Evolutionary conservation across 441 rosid species (phyloP).

Genomic region (Metrosideros polymorpha): DNA sequence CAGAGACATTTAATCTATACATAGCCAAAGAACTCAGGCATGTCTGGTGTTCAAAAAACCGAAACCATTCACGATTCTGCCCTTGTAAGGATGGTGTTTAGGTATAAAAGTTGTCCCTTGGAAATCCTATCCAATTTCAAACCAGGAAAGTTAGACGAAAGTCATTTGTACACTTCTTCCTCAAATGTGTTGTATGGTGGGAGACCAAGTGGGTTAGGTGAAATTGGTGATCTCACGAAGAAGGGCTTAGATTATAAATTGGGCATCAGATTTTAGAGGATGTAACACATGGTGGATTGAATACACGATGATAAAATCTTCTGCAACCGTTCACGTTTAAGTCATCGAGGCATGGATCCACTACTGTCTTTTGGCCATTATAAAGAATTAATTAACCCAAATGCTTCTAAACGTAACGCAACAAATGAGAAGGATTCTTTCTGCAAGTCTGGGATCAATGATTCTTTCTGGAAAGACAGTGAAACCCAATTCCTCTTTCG

Average conservation of each 20-base stretch:
- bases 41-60: too few species aligned
- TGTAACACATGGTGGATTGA: background rate
- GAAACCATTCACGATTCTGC: too few species aligned
- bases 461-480: background rate
- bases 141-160: background rate
- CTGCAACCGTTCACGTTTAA: background rate
- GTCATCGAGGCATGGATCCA: too few species aligned
- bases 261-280: background rate
- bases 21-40: too few species aligned
- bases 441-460: background rate
- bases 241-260: background rate
- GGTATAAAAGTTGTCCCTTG: too few species aligned
- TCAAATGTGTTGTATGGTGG: background rate
- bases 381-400: too few species aligned
- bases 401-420: background rate
- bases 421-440: background rate
- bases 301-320: background rate
- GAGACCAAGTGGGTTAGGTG: background rate
- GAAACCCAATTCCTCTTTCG: background rate
- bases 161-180: fast-evolving
- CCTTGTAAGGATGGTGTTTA: too few species aligned
- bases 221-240: background rate
- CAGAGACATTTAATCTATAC: background rate
- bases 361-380: too few species aligned
- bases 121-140: background rate